Conservation (phyloP, 805 yeast genomes). For the Yarrowia bubula region DNA sequence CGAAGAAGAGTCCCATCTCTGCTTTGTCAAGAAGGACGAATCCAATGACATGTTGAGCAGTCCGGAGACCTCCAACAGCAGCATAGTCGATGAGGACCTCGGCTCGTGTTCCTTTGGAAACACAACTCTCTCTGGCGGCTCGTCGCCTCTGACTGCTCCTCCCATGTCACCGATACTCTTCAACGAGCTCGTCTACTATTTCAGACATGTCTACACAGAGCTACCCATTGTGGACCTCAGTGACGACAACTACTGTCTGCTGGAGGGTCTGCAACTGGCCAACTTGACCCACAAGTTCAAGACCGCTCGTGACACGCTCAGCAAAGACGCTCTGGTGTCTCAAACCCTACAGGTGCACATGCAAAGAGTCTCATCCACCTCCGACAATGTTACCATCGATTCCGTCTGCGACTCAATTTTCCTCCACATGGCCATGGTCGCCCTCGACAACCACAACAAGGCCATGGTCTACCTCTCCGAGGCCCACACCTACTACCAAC, state of each 20-base stretch:
- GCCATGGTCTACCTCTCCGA: conserved; percentile 22
- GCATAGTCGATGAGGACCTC: conserved; percentile 10
- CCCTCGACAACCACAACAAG: conserved; percentile 20
- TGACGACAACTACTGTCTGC: not conserved
- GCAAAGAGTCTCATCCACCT: conserved; percentile 1
- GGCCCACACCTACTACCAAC: conserved; percentile 10
- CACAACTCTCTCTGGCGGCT: conserved; percentile 8
- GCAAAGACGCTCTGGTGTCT: conserved; percentile 8
- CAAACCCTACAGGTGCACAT: conserved; percentile 13
- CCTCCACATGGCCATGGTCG: conserved; percentile 15
- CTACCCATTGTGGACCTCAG: conserved; percentile 1
- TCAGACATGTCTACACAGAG: conserved; percentile 9
- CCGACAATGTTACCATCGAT: conserved; percentile 6
- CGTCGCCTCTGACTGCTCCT: not conserved
- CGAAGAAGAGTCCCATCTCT: conserved; percentile 20
- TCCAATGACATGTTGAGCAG: conserved; percentile 6
- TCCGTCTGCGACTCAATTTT: conserved; percentile 17
- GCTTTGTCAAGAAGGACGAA: conserved; percentile 11
- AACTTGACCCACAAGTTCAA: conserved; percentile 22
- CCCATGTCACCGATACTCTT: conserved; percentile 18
- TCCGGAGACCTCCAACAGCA: conserved; percentile 16
- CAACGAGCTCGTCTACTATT: not conserved
- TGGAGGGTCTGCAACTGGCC: conserved; percentile 4
- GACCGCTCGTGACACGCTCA: conserved; percentile 3
- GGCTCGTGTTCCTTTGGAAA: conserved; percentile 1